Percentiles rank a stretch among this genome's conserved stretches.
These are phyloP conservation scores for Corniculantispora saksenae DNA, from an alignment of 2,329 filamentous ascomycete genomes.

Conservation along the genomic window DNA sequence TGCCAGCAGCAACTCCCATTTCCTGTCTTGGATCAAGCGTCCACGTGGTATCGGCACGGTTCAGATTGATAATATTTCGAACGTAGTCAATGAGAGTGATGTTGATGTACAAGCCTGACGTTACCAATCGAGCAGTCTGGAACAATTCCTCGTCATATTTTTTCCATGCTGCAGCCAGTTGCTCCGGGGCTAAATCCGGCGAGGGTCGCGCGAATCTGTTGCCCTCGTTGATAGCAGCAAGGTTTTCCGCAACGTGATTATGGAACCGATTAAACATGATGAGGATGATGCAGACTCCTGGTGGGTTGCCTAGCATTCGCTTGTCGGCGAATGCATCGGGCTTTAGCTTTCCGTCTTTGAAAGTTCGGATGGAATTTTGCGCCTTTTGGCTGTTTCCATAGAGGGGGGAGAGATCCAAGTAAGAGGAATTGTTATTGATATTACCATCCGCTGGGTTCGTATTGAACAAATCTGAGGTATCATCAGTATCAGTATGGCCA, in stretches of 20 bases:
- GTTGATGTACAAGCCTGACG: constrained; percentile 75
- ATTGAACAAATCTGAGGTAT: constrained; percentile 64
- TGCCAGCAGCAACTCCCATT: constrained; percentile 58
- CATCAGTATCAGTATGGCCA: not conserved
- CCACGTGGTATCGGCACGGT: constrained; percentile 68
- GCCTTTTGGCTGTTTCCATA: constrained; percentile 70
- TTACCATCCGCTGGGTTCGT: constrained; percentile 63
- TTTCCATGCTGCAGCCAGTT: constrained; percentile 55
- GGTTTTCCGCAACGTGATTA: constrained; percentile 78
- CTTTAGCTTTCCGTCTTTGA: constrained; percentile 71
- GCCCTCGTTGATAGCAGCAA: constrained; percentile 84
- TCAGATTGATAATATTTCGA: constrained; percentile 69
- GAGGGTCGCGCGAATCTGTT: constrained; percentile 72
- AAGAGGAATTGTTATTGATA: constrained; percentile 68
- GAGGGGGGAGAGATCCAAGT: constrained; percentile 70
- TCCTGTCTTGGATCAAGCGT: constrained; percentile 75
- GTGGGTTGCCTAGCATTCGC: constrained; percentile 69
- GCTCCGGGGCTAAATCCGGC: constrained; percentile 49
- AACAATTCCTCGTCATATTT: constrained; percentile 78
- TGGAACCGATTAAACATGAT: constrained; percentile 86
- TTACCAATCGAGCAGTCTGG: constrained; percentile 75
- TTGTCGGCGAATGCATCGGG: constrained; percentile 72
- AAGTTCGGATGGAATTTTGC: constrained; percentile 67
- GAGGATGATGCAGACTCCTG: constrained; percentile 69
- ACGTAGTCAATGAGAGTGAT: constrained; percentile 79